Evolutionary conservation across 441 rosid species (phyloP).

Genomic region (Flueggea neowawraea): DNA sequence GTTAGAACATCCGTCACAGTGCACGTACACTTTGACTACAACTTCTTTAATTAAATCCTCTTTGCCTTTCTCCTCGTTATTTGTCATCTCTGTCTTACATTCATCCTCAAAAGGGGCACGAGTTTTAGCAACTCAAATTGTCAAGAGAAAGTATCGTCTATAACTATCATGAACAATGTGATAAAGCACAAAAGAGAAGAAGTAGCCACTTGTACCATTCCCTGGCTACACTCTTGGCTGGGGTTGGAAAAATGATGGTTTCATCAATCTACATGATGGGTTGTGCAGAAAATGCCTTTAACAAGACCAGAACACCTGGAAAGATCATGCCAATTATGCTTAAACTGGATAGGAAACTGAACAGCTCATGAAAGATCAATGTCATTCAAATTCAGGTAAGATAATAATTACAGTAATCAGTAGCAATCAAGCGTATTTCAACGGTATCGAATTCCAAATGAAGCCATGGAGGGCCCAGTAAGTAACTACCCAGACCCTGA

Average conservation of each 20-base stretch:
- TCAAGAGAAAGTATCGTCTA: not conserved
- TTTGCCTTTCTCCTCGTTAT: not conserved
- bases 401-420: not conserved
- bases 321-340: not conserved
- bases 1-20: slow-evolving; percentile 62
- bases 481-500: too few relatives aligned
- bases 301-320: not conserved
- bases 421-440: not conserved
- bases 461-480: too few relatives aligned
- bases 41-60: slow-evolving; percentile 19
- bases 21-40: slow-evolving; percentile 53
- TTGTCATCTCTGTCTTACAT: not conserved
- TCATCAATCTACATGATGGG: not conserved
- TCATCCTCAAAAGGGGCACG: not conserved
- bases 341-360: not conserved
- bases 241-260: not conserved
- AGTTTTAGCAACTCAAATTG: not conserved
- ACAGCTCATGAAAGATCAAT: not conserved
- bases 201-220: not conserved
- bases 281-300: too few relatives aligned
- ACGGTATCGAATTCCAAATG: not conserved
- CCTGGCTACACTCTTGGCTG: not conserved
- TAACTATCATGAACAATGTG: not conserved
- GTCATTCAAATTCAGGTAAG: not conserved
- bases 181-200: not conserved